Conservation (phyloP, 2,329 filamentous ascomycete genomes). For the Aureobasidium sp. region DNA sequence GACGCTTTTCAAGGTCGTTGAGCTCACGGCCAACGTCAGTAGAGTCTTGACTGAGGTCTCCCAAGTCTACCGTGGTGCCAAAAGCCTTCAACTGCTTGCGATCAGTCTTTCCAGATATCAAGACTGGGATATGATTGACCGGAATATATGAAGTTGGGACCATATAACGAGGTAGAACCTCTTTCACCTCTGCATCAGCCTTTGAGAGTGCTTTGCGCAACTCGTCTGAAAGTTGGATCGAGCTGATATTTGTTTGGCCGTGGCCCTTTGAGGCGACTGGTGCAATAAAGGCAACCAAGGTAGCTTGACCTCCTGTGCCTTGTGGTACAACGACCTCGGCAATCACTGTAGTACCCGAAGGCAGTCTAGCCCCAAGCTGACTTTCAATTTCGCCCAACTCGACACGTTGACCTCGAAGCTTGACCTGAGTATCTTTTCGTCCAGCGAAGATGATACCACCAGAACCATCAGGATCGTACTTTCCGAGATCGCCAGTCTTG, state of each 20-base stretch:
- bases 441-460: slow-evolving; percentile 52
- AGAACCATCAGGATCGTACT: slow-evolving; percentile 46
- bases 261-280: slow-evolving; percentile 1
- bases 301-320: slow-evolving; percentile 16
- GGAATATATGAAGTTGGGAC: slow-evolving; percentile 39
- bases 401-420: slow-evolving; percentile 58
- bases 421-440: slow-evolving; percentile 61
- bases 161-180: slow-evolving; percentile 31
- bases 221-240: slow-evolving; percentile 16
- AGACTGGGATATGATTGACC: slow-evolving; percentile 36
- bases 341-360: slow-evolving; percentile 36
- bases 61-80: slow-evolving; percentile 18
- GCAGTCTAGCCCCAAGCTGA: slow-evolving; percentile 29
- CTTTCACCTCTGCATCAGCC: slow-evolving; percentile 20
- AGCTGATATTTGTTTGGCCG: slow-evolving; percentile 3
- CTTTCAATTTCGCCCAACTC: slow-evolving; percentile 51
- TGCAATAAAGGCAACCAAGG: slow-evolving; percentile 19
- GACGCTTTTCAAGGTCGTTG: slow-evolving; percentile 16
- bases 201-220: slow-evolving; percentile 21
- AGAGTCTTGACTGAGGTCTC: slow-evolving; percentile 18
- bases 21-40: slow-evolving; percentile 35
- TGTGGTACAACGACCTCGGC: slow-evolving; percentile 41
- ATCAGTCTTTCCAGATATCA: slow-evolving; percentile 39
- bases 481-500: slow-evolving; percentile 54
- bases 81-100: slow-evolving; percentile 21